phyloP scores from a whole-genome alignment of 139 green algal genomes.

The Spirogloea muscicola region DNA sequence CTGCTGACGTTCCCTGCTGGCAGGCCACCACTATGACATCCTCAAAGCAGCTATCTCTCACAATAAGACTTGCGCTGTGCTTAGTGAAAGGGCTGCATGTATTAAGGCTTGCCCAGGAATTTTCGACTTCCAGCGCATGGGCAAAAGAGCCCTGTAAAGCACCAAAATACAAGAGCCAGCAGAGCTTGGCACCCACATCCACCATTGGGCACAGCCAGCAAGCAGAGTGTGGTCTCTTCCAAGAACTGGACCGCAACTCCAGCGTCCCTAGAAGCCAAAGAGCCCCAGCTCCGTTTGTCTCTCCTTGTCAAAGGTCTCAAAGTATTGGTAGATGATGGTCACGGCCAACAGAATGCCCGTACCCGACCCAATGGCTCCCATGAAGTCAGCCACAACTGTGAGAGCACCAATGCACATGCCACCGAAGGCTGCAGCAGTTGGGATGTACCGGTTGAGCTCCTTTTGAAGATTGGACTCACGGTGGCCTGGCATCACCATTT shows the following conservation, averaged over 20 bases:
- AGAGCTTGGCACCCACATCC: no score
- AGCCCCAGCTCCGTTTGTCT: slow-evolving; percentile 51
- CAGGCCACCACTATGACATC: no score
- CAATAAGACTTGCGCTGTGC: no score
- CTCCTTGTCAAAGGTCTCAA: slow-evolving; percentile 84
- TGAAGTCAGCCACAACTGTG: slow-evolving; percentile 98
- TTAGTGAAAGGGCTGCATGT: no score
- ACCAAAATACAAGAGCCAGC: no score
- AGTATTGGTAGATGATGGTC: slow-evolving; percentile 98
- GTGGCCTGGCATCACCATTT: slow-evolving; percentile 70
- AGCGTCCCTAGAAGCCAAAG: slow-evolving; percentile 47
- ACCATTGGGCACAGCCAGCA: neutral
- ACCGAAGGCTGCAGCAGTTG: slow-evolving; percentile 90
- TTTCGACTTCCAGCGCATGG: no score
- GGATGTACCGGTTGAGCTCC: slow-evolving; percentile 96
- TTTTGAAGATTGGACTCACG: slow-evolving; percentile 75
- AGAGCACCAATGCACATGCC: slow-evolving; percentile 99
- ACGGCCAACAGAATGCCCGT: slow-evolving; percentile 97
- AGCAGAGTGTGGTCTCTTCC: neutral
- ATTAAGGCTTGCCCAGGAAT: no score
- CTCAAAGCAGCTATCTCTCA: no score
- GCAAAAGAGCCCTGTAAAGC: no score
- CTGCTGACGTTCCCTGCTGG: no score
- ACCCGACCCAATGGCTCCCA: slow-evolving; percentile 88
- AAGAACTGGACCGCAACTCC: neutral